Evolutionary conservation across 768 basidiomycete genomes (phyloP).

Genomic region (Wakefieldia striispora): DNA sequence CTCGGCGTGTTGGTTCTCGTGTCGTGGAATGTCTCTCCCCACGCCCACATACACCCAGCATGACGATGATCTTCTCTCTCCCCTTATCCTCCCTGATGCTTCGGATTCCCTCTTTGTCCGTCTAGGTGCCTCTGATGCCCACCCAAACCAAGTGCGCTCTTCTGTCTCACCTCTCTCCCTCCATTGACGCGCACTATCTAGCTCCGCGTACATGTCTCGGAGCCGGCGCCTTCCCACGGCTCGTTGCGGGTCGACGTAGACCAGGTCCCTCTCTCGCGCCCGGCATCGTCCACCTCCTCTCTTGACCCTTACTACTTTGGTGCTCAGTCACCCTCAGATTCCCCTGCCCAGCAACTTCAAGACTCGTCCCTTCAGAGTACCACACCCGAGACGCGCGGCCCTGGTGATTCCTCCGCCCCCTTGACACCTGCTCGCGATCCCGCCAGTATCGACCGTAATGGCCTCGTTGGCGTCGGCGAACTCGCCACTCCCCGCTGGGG

Average conservation of each 20-base stretch:
- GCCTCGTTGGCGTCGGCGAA: constrained; percentile 93
- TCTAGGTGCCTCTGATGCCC: constrained; percentile 11
- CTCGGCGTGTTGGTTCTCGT: constrained; percentile 36
- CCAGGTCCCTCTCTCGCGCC: constrained; percentile 50
- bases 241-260: constrained; percentile 43
- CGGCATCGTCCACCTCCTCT: constrained; percentile 74
- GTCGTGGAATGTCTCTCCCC: constrained; percentile 40
- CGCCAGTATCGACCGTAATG: constrained; percentile 77
- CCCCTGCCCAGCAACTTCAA: constrained; percentile 50
- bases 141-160: constrained; percentile 13
- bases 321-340: constrained; percentile 63
- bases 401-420: constrained; percentile 59
- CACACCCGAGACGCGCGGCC: constrained; percentile 59
- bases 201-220: constrained; percentile 50
- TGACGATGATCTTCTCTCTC: constrained; percentile 34
- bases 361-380: constrained; percentile 39
- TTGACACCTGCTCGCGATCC: constrained; percentile 75
- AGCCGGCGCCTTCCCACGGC: constrained; percentile 33
- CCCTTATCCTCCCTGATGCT: constrained; percentile 51
- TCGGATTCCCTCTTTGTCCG: constrained; percentile 34
- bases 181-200: constrained; percentile 20
- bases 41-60: constrained; percentile 38
- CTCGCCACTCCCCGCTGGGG: constrained; percentile 95
- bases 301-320: constrained; percentile 91
- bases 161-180: not conserved